A percentile compares a stretch with the other conserved stretches of the same genome.
phyloP scores from a whole-genome alignment of 2,329 filamentous ascomycete species.

The Xylaria hypoxylon region DNA sequence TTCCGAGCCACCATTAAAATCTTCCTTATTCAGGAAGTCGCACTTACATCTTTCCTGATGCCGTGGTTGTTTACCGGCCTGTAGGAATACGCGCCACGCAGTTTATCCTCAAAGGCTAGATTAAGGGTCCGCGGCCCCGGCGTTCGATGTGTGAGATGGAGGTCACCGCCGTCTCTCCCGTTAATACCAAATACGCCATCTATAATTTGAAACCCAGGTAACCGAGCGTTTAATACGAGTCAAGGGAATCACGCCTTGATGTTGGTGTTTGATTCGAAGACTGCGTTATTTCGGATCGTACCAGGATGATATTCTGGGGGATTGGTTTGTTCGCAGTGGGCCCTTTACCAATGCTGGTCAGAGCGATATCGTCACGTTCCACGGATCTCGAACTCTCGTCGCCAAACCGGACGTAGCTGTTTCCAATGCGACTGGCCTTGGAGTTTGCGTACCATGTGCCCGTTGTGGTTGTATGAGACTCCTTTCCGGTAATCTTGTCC shows the following conservation, averaged over 20 bases:
- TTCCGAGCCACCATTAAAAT: conserved; percentile 20
- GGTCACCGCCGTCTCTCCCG: conserved; percentile 9
- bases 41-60: conserved; percentile 1
- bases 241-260: conserved; percentile 19
- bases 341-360: conserved; percentile 41
- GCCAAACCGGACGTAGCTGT: conserved; percentile 43
- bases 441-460: conserved; percentile 36
- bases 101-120: background rate
- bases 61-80: background rate
- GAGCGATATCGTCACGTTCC: conserved; percentile 41
- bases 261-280: conserved; percentile 28
- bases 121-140: background rate
- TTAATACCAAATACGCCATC: conserved; percentile 6
- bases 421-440: conserved; percentile 39
- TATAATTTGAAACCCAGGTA: background rate
- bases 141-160: conserved; percentile 1
- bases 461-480: conserved; percentile 17
- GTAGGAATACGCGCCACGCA: background rate
- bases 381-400: conserved; percentile 34
- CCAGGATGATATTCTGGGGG: conserved; percentile 41
- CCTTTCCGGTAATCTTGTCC: conserved; percentile 37
- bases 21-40: conserved; percentile 6
- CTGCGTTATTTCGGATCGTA: conserved; percentile 42
- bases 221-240: conserved; percentile 19
- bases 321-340: conserved; percentile 30